Conservation (phyloP, 768 basidiomycete species). For the Tulasnella sp. region DNA sequence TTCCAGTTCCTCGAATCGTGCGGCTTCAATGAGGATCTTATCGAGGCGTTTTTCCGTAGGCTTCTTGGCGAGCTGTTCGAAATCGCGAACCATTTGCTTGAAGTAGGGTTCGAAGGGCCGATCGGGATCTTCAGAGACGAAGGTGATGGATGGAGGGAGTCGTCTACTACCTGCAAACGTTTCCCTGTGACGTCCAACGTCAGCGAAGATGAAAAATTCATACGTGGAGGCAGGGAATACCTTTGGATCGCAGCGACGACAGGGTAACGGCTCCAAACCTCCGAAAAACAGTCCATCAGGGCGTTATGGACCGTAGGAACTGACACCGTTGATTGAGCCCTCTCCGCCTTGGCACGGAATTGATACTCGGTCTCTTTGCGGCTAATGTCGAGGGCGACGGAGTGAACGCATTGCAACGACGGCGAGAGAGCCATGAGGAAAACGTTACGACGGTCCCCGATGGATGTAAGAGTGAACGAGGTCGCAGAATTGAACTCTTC, state of each 20-base stretch:
- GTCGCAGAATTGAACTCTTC: slow-evolving; percentile 16
- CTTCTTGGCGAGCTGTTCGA: slow-evolving; percentile 41
- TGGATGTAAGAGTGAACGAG: slow-evolving; percentile 32
- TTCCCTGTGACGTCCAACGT: not conserved
- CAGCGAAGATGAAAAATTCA: not conserved
- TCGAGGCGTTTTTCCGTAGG: slow-evolving; percentile 30
- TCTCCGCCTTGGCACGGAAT: slow-evolving; percentile 35
- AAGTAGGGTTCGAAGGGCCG: slow-evolving; percentile 29
- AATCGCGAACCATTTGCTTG: slow-evolving; percentile 32
- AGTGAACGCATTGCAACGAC: slow-evolving; percentile 27
- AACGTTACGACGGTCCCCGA: slow-evolving; percentile 32
- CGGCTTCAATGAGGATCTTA: not conserved
- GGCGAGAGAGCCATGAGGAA: slow-evolving; percentile 35
- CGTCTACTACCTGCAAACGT: slow-evolving; percentile 27
- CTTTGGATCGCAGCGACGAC: slow-evolving; percentile 13
- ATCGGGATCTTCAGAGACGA: not conserved
- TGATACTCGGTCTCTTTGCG: slow-evolving; percentile 43
- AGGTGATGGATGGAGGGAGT: not conserved
- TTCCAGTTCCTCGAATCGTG: slow-evolving; percentile 19
- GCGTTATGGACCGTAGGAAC: not conserved
- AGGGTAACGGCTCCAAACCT: slow-evolving; percentile 14
- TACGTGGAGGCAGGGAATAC: not conserved
- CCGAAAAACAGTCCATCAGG: slow-evolving; percentile 8
- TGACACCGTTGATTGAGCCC: slow-evolving; percentile 8
- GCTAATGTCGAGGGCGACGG: slow-evolving; percentile 40